Evolutionary conservation across 129 eudicot species (phyloP).

Genomic region (Lactuca saligna): DNA sequence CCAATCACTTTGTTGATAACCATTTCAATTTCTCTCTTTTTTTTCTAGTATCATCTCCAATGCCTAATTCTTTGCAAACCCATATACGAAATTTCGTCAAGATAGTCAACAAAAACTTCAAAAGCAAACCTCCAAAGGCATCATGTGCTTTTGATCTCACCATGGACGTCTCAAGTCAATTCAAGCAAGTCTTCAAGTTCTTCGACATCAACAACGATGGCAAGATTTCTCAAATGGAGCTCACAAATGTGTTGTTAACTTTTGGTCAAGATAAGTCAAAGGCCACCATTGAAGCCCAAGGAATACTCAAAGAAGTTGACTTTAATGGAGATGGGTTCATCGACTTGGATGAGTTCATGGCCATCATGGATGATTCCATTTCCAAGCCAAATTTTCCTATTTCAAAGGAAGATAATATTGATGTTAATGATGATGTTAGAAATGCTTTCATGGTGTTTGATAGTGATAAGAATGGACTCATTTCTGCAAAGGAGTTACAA

Average conservation of each 20-base stretch:
- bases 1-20: slow-evolving; percentile 11
- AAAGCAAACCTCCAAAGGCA: slow-evolving; percentile 36
- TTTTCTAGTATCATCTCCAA: slow-evolving; percentile 22
- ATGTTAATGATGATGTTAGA: slow-evolving; percentile 36
- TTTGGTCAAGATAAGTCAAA: slow-evolving; percentile 58
- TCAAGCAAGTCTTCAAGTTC: slow-evolving; percentile 73
- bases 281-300: slow-evolving; percentile 60
- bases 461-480: slow-evolving; percentile 70
- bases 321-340: slow-evolving; percentile 77
- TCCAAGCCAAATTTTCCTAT: slow-evolving; percentile 22
- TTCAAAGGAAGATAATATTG: slow-evolving; percentile 26
- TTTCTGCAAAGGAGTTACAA: slow-evolving; percentile 68
- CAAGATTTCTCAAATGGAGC: slow-evolving; percentile 65
- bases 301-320: slow-evolving; percentile 65
- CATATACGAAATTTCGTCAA: slow-evolving; percentile 28
- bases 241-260: slow-evolving; percentile 47
- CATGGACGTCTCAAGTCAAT: slow-evolving; percentile 53
- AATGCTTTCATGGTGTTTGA: slow-evolving; percentile 73
- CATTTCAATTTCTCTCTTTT: slow-evolving; percentile 17
- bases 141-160: slow-evolving; percentile 34
- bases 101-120: slow-evolving; percentile 37
- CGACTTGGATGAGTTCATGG: slow-evolving; percentile 72
- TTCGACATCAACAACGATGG: slow-evolving; percentile 78
- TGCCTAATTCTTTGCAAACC: slow-evolving; percentile 32
- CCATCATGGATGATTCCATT: slow-evolving; percentile 34